Conservation (phyloP, 306 rosid species). For the Quercus glauca region DNA sequence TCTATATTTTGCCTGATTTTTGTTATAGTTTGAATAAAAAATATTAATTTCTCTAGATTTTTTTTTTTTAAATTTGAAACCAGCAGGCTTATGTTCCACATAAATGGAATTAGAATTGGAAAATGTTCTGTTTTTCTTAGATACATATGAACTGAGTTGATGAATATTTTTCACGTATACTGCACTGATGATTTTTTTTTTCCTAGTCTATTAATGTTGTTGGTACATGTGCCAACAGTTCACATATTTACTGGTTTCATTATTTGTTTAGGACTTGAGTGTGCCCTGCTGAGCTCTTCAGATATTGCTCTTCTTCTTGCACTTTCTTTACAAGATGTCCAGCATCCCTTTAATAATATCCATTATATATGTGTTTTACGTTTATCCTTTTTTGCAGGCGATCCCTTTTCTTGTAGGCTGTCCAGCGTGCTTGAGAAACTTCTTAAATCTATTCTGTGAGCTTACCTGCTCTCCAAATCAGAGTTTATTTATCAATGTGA, state of each 20-base stretch:
- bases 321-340: constrained; percentile 4
- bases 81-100: background rate
- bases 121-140: background rate
- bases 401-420: constrained; percentile 98
- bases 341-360: background rate
- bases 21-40: background rate
- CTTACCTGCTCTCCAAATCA: constrained; percentile 96
- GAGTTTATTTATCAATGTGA: constrained; percentile 94
- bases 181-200: too few species aligned
- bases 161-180: too few species aligned
- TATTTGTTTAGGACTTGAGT: background rate
- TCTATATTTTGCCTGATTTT: background rate
- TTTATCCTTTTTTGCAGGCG: constrained; percentile 60
- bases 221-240: too few species aligned
- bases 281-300: background rate
- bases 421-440: constrained; percentile 97
- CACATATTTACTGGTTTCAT: background rate
- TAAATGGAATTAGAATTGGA: background rate
- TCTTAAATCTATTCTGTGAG: constrained; percentile 95
- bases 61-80: background rate
- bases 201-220: too few species aligned
- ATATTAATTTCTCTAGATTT: background rate
- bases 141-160: background rate
- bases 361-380: background rate
- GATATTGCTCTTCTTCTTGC: constrained; percentile 2